Base-by-base conservation (phyloP, 2,329 filamentous ascomycete genomes). In the Aspergillus aculeatus region DNA sequence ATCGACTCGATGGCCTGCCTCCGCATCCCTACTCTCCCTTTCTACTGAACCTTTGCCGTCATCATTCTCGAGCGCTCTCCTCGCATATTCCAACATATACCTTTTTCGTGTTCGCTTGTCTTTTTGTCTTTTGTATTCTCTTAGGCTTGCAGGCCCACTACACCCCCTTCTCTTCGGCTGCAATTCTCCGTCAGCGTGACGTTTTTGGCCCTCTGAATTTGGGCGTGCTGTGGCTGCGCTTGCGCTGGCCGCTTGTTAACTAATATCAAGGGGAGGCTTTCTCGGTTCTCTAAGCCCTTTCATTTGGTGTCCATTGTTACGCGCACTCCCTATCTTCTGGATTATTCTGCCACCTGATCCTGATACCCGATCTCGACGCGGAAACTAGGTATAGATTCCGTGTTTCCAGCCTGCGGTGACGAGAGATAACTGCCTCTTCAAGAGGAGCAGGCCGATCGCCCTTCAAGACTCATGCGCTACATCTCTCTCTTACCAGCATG, bases 1-100 rank as follows among this genome's bases (percentile, higher is more conserved):
- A 64, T 62, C 59, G 62, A 56, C 38, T 62, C 54, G 52, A 63
- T 62, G 58, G 35, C 57, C 55, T 54, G 44, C 56, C 24, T 55
- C 54, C 50, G 5, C 58, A 60, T 64, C 63, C 63, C 50, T 65
- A 35, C 56, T 56, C 58, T 29, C 26, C 26, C 41, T 61, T 59
- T 61, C 58, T 60, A 19, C 24, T 63, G 47, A 64, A 51, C 19
- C 52, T 49, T 54, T 53, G 19, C 47, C 16, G 23, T 54, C 32
- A 26, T 50, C 32, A 35, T 44, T 54, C 48, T 41, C 35, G 44
- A 24, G 12, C 32, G 5, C 10, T 56, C 32, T 48, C 38, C 47
- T 51, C 44, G n/a, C 44, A 24, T 44, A 44, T 48, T 53, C 26
- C 44, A 19, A 48, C 53, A 55, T 55, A 47, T 35, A 35, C 32